phyloP scores from a whole-genome alignment of 106 monocot genomes.

The Apostasia shenzhenica region DNA sequence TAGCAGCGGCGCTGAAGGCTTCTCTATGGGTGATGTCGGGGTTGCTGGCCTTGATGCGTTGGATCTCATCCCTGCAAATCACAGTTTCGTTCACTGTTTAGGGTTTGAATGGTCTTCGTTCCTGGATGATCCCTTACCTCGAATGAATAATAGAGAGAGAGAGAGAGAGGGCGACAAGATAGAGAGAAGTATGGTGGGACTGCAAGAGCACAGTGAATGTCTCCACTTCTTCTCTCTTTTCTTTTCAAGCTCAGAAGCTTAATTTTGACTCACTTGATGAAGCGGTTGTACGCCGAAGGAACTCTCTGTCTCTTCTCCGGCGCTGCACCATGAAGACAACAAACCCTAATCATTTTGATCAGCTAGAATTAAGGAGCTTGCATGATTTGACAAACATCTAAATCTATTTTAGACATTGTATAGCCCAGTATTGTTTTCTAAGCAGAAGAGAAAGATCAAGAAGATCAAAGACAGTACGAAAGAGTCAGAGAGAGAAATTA shows the following conservation, averaged over 20 bases:
- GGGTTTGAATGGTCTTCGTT: not conserved
- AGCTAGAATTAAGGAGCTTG: not conserved
- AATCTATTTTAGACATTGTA: not conserved
- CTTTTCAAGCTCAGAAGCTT: not conserved
- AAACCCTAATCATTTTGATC: too few relatives aligned
- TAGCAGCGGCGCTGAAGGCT: slow-evolving; percentile 99
- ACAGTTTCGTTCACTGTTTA: not conserved
- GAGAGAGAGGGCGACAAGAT: not conserved
- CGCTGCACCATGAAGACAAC: slow-evolving; percentile 38
- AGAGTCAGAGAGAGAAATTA: not conserved
- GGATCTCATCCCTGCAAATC: slow-evolving; percentile 93
- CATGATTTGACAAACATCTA: not conserved
- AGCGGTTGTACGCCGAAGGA: slow-evolving; percentile 97
- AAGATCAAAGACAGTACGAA: not conserved
- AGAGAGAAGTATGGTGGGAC: not conserved
- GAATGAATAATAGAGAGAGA: slow-evolving; percentile 1
- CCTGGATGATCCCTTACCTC: not conserved
- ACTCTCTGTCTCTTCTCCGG: slow-evolving; percentile 99
- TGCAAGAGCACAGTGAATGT: not conserved
- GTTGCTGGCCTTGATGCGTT: slow-evolving; percentile 97
- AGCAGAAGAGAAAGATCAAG: not conserved
- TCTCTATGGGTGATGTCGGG: slow-evolving; percentile 99
- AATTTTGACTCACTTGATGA: slow-evolving; percentile 74
- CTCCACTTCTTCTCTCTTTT: not conserved
- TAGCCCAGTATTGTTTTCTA: not conserved